phyloP scores from a whole-genome alignment of 2,329 filamentous ascomycete species.

The Coniochaeta ligniaria region DNA sequence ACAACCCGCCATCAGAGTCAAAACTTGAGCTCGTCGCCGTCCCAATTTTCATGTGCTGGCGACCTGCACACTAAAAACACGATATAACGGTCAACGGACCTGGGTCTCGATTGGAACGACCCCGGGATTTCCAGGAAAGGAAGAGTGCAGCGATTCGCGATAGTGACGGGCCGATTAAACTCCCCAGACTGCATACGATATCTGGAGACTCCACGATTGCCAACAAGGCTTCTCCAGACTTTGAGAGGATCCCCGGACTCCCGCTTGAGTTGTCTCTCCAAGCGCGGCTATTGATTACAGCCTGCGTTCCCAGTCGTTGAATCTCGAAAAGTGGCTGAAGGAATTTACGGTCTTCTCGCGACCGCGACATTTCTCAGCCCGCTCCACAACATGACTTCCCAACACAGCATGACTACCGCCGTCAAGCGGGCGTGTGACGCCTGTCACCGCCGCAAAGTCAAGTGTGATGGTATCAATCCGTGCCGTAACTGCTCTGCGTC shows the following conservation, averaged over 20 bases:
- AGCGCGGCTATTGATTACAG: conserved; percentile 1
- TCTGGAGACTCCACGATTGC: conserved; percentile 6
- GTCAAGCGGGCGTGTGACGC: conserved; percentile 63
- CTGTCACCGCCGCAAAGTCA: conserved; percentile 68
- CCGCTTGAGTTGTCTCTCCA: neutral
- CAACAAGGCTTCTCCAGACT: conserved; percentile 3
- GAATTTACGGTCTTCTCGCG: neutral
- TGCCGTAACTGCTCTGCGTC: conserved; percentile 65
- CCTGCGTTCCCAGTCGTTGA: neutral
- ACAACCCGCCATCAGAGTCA: neutral
- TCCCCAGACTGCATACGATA: conserved; percentile 4
- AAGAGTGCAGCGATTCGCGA: neutral
- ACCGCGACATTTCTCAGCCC: neutral
- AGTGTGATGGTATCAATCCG: conserved; percentile 63
- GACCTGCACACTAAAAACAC: neutral
- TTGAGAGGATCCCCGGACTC: neutral
- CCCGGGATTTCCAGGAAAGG: neutral
- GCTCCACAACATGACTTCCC: conserved; percentile 9
- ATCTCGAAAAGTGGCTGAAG: conserved; percentile 5
- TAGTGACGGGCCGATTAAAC: conserved; percentile 4
- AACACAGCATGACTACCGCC: conserved; percentile 46
- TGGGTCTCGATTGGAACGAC: neutral
- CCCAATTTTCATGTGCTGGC: neutral
- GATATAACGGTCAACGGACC: neutral
- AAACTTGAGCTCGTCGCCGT: neutral